Percentiles rank a stretch among this genome's conserved stretches.
These are phyloP conservation scores for Phialophora tarda DNA, from an alignment of 2,329 filamentous ascomycete species.

Conservation along the genomic window DNA sequence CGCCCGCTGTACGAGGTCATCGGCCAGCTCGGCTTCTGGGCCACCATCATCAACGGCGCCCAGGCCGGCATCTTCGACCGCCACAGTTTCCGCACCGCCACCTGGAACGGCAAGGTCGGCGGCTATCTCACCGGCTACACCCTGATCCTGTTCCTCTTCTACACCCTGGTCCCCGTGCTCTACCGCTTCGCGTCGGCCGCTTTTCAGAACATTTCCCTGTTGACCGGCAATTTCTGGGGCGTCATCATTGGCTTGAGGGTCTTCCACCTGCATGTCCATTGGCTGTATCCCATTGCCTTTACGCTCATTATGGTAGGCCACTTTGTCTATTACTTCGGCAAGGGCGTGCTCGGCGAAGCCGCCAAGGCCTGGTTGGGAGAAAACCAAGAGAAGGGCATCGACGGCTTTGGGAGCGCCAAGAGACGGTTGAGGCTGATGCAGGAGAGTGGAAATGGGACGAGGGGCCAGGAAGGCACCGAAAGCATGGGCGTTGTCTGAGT, in stretches of 20 bases:
- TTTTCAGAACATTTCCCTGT: conserved; percentile 93
- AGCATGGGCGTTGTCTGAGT: conserved; percentile 34
- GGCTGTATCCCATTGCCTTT: conserved; percentile 94
- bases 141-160: conserved; percentile 80
- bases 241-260: conserved; percentile 89
- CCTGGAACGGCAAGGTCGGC: conserved; percentile 70
- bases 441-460: conserved; percentile 25
- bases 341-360: conserved; percentile 80
- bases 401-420: conserved; percentile 84
- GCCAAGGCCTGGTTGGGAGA: conserved; percentile 94
- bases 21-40: conserved; percentile 86
- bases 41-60: conserved; percentile 85
- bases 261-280: conserved; percentile 80
- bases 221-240: conserved; percentile 97
- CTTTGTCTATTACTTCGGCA: conserved; percentile 83
- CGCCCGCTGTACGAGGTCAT: conserved; percentile 91
- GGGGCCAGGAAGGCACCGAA: conserved; percentile 36
- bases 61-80: conserved; percentile 94
- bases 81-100: conserved; percentile 66
- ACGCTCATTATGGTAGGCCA: conserved; percentile 87
- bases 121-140: conserved; percentile 93
- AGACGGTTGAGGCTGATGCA: conserved; percentile 60
- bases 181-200: conserved; percentile 89
- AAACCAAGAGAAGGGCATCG: conserved; percentile 80
- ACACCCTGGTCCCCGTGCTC: conserved; percentile 82